These are phyloP conservation scores for Pestalotiopsis sp. DNA, from an alignment of 2,329 filamentous ascomycete genomes.

Conservation along the genomic window DNA sequence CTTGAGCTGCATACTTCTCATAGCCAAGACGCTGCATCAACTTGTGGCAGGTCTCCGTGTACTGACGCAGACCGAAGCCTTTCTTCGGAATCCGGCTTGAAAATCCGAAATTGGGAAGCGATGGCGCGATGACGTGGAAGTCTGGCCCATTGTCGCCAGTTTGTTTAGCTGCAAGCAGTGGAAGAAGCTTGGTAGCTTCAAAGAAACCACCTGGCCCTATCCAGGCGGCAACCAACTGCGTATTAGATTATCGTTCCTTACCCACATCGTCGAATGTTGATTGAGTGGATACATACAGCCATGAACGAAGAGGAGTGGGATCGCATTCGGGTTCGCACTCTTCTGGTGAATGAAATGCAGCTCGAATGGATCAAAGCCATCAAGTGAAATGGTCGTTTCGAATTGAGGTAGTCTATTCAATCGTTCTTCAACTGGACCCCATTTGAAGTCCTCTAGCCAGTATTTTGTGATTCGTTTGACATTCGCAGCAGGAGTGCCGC, in stretches of 20 bases:
- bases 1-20: slow-evolving; percentile 23
- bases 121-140: slow-evolving; percentile 39
- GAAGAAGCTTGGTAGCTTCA: neutral
- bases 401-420: slow-evolving; percentile 17
- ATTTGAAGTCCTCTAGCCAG: neutral
- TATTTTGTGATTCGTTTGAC: neutral
- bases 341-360: slow-evolving; percentile 22
- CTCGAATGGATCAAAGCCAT: slow-evolving; percentile 17
- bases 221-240: neutral
- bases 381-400: slow-evolving; percentile 16
- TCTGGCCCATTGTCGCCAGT: slow-evolving; percentile 18
- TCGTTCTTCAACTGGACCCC: slow-evolving; percentile 13
- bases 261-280: neutral
- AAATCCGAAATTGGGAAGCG: slow-evolving; percentile 39
- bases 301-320: slow-evolving; percentile 21
- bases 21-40: slow-evolving; percentile 36
- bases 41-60: slow-evolving; percentile 31
- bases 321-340: slow-evolving; percentile 10
- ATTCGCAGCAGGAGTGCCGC: neutral
- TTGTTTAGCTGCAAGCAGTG: neutral
- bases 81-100: slow-evolving; percentile 28
- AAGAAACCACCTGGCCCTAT: neutral
- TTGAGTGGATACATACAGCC: slow-evolving; percentile 14
- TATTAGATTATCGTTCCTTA: neutral
- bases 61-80: slow-evolving; percentile 29